Percentiles rank a stretch among this genome's conserved stretches.
Evolutionary conservation across 768 basidiomycete genomes (phyloP).

Genomic region (Kwoniella dejecticola): DNA sequence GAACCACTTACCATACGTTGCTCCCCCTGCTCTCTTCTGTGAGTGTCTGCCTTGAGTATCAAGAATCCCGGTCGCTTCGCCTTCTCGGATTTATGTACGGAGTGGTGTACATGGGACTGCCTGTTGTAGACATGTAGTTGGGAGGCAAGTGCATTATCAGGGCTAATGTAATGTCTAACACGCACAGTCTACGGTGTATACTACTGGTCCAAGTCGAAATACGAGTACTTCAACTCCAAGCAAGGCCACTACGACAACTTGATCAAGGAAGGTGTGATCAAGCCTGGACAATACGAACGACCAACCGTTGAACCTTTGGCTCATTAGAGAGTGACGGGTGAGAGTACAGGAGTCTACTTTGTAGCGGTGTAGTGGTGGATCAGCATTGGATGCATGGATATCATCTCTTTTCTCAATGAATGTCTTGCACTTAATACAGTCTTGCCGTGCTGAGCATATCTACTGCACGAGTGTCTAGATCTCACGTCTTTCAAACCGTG

Average conservation of each 20-base stretch:
- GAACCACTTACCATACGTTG: conserved; percentile 74
- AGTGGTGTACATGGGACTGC: no score
- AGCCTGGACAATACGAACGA: conserved; percentile 25
- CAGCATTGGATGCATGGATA: neutral
- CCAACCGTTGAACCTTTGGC: conserved; percentile 23
- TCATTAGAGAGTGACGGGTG: conserved; percentile 20
- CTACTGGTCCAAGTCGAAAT: conserved; percentile 68
- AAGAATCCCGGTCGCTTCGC: neutral
- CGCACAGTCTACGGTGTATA: conserved; percentile 72
- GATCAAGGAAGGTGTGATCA: conserved; percentile 30
- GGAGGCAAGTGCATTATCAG: no score
- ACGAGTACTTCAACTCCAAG: conserved; percentile 54
- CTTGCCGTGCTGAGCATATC: no score
- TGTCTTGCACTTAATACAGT: no score
- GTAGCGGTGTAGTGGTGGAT: neutral
- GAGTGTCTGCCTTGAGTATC: conserved; percentile 52
- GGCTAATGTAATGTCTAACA: neutral
- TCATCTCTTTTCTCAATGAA: neutral
- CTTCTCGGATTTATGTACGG: no score
- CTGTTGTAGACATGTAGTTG: no score
- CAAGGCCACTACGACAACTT: conserved; percentile 48
- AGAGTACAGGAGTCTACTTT: no score
- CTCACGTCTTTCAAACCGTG: no score
- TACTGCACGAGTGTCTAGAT: no score
- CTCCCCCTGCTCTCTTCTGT: conserved; percentile 77